Base-by-base conservation (phyloP, 768 basidiomycete genomes). In the Auricularia auricula-judae region DNA sequence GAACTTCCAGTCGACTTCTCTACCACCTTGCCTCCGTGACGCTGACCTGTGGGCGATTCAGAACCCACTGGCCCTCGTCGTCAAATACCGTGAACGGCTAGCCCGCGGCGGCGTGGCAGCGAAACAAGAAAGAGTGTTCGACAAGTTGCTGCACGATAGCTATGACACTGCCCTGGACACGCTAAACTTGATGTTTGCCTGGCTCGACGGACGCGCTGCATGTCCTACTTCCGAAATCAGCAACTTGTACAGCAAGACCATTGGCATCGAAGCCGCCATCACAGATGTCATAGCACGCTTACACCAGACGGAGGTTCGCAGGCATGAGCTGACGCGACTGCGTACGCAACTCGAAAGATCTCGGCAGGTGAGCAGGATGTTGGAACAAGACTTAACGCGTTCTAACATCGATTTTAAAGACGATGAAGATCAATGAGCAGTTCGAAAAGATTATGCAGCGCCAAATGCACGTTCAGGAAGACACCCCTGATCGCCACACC, bases 1-100 rank as follows among this genome's bases (percentile, higher is more conserved):
- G 43, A 72, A 71, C 62, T 72, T 72, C 44, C 67, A 70, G 18
- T 54, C 61, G 4, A 18, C 63, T 43, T 59, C 67, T 18, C 36
- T 73, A 8, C 71, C 71, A n/a, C 23, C 53, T 21, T 42, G 44
- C n/a, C 67, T 73, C 23, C 39, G 4, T 3, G 54, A 63, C 14
- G 51, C 51, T 12, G 39, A 65, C 3, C 51, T 21, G 34, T 66
- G 4, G n/a, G 18, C 53, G 7, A 42, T 58, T 53, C 35, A 64
- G 35, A 64, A 63, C 62, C 63, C 63, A 14, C 29, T 61, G 3
- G 54, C 62, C 12, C 33, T 59, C 14, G n/a, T 42, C 21, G 65
- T 60, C 35, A 47, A 62, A 36, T 44, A 63, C n/a, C 36, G 56
- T 21, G 39, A 61, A 21, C 64, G 39, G 2, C n/a, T 34, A 29